phyloP scores from a whole-genome alignment of 2,329 filamentous ascomycete genomes.

The Neurospora sp. region DNA sequence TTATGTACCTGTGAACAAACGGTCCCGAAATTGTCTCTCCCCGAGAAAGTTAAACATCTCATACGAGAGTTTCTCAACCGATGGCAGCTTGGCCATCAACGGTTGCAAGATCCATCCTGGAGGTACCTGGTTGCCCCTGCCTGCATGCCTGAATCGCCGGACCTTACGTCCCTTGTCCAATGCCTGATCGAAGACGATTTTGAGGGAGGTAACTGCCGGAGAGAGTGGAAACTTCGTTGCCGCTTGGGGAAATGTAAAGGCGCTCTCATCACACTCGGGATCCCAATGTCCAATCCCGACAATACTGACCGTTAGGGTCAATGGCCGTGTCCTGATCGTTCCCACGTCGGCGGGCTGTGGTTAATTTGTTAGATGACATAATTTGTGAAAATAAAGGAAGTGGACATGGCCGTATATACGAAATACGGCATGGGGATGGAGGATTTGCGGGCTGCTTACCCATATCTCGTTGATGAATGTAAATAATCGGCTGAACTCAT shows the following conservation, averaged over 20 bases:
- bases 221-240: background rate
- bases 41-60: background rate
- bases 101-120: background rate
- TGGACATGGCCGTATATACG: no score
- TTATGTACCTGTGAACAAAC: background rate
- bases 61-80: background rate
- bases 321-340: background rate
- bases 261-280: background rate
- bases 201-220: background rate
- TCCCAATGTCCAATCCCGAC: background rate
- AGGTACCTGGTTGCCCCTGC: background rate
- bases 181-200: background rate
- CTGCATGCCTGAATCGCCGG: background rate
- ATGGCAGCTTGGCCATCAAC: background rate
- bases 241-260: background rate
- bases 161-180: background rate
- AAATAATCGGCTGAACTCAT: background rate
- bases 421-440: background rate
- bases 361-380: background rate
- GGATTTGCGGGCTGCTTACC: background rate
- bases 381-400: background rate
- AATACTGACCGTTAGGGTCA: background rate
- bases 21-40: background rate
- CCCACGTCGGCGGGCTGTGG: background rate
- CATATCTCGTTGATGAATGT: background rate